Evolutionary conservation across 345 rosid species (phyloP), one percentile per base, ranked within the genome.

Genomic region (Anastatica hierochuntica): DNA sequence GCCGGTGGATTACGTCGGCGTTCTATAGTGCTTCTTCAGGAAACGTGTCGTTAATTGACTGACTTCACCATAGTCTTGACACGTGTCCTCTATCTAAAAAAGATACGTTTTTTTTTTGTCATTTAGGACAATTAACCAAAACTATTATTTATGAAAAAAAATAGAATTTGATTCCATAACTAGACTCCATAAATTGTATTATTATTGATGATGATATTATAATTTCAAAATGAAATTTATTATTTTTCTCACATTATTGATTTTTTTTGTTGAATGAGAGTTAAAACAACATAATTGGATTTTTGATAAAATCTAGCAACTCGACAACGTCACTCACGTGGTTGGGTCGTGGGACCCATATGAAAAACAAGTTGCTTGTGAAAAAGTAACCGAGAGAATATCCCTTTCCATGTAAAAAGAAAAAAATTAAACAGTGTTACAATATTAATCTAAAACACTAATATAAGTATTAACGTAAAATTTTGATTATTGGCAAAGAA

Each of bases 1-100:
- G 78, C 59, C 45, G 15, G 53, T n/a, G 59, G 56, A 62, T 68
- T 62, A 68, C 66, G 66, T 67, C 71, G 71, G 51, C 66, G 66
- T n/a, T 66, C 21, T 16, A 38, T 58, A 37, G 54, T 58, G 60
- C 55, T 58, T 36, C 15, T 64, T 66, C 20, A 58, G 19, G 49
- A 58, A 58, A 66, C 71, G 71, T 66, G 71, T 66, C 54, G 60
- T 50, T 59, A 60, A 59, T 61, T 37, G 45, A 52, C 71, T 66
- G 65, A 52, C 14, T 53, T 58, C 7, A 13, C 5, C 61, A 58
- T 23, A 15, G 60, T 16, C 0, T 0, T 24, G 71, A 67, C 71
- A 59, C 71, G 66, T 67, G 71, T 59, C 62, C 30, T 21, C 51
- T 60, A 38, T 30, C 44, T 52, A 56, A 62, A 38, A 61, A 46